These are phyloP conservation scores for Entonaema liquescens DNA, from an alignment of 495 filamentous ascomycete genomes.

Conservation along the genomic window DNA sequence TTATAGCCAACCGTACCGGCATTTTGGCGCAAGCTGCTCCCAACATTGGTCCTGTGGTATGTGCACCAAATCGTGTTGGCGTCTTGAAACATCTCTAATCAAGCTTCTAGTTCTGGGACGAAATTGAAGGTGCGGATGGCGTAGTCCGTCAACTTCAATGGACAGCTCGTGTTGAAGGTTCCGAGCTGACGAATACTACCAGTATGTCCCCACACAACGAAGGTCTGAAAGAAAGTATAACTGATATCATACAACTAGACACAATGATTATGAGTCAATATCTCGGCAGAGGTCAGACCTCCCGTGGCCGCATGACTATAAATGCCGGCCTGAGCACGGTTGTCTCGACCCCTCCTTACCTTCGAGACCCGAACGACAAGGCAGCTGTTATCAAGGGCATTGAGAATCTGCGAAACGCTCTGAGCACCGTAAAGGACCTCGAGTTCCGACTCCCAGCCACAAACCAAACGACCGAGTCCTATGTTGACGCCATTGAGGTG, in stretches of 20 bases:
- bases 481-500: constrained; percentile 60
- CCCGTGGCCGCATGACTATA: constrained; percentile 70
- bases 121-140: constrained; percentile 67
- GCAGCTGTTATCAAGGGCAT: constrained; percentile 62
- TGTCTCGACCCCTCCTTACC: constrained; percentile 64
- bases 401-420: constrained; percentile 64
- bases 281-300: constrained; percentile 70
- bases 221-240: background rate
- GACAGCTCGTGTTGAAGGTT: constrained; percentile 69
- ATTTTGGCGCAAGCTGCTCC: constrained; percentile 76
- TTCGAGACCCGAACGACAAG: constrained; percentile 62
- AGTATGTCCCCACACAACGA: constrained; percentile 37
- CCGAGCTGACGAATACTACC: constrained; percentile 52
- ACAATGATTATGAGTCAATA: constrained; percentile 73
- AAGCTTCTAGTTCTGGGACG: constrained; percentile 59
- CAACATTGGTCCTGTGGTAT: constrained; percentile 67
- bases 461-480: constrained; percentile 60
- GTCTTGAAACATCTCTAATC: constrained; percentile 19
- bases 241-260: constrained; percentile 44
- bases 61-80: constrained; percentile 28
- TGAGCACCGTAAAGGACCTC: constrained; percentile 60
- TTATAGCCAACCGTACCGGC: constrained; percentile 61
- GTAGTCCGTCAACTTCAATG: constrained; percentile 72
- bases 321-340: constrained; percentile 61
- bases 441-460: constrained; percentile 62